Conservation (phyloP, 2,329 filamentous ascomycete genomes). For the Aplosporella prunicola region DNA sequence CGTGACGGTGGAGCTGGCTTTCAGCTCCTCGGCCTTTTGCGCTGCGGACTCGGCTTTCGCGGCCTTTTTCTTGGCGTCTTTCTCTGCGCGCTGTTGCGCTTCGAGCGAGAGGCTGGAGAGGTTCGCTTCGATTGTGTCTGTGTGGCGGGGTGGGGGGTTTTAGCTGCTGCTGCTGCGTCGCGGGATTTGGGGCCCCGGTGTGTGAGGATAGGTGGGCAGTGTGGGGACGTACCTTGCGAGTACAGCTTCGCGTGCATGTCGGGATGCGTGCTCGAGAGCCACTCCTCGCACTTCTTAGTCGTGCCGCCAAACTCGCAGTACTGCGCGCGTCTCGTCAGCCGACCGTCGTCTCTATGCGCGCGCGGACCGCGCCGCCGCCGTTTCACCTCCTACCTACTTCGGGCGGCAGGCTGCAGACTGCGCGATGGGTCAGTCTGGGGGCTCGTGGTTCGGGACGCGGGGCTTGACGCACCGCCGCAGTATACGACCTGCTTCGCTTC, state of each 20-base stretch:
- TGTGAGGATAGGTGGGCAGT: not conserved
- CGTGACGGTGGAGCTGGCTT: slow-evolving; percentile 70
- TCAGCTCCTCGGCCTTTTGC: slow-evolving; percentile 70
- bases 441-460: not conserved
- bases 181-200: not conserved
- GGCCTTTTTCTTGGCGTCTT: slow-evolving; percentile 94
- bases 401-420: slow-evolving; percentile 56
- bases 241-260: slow-evolving; percentile 71
- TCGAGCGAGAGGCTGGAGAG: slow-evolving; percentile 80
- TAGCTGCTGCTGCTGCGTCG: not conserved
- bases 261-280: slow-evolving; percentile 69
- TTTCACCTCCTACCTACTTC: slow-evolving; percentile 47
- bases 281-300: slow-evolving; percentile 93
- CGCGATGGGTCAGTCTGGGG: slow-evolving; percentile 1
- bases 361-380: not conserved
- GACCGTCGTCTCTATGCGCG: not conserved
- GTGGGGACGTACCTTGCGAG: slow-evolving; percentile 58
- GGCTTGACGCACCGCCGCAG: slow-evolving; percentile 46
- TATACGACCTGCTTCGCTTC: slow-evolving; percentile 49
- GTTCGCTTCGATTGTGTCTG: slow-evolving; percentile 64
- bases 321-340: slow-evolving; percentile 38
- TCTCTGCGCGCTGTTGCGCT: slow-evolving; percentile 87
- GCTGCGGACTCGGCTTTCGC: slow-evolving; percentile 86
- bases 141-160: not conserved
- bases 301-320: slow-evolving; percentile 99